Evolutionary conservation across 2,329 filamentous ascomycete genomes (phyloP), one percentile per base, ranked within the genome.

Genomic region (Fusarium decemcellulare): DNA sequence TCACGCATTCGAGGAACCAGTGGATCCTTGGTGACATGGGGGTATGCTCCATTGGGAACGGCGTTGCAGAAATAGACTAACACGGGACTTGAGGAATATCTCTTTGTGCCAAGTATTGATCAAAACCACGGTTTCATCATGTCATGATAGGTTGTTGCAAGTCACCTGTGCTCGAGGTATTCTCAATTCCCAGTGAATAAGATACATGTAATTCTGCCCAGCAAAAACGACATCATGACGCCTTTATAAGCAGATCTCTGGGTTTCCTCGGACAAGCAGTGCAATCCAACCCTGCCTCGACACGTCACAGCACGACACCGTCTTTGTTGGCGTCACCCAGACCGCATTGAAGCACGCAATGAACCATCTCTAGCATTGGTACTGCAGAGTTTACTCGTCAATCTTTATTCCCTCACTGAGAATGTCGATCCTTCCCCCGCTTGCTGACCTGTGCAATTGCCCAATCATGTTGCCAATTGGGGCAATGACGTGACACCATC

Each of bases 1-100:
- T 72, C 64, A 62, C 70, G 70, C 37, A 61, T 67, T 67, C 40
- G 27, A 39, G 52, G 61, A 55, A 39, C 43, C 34, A 27, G 59
- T 54, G 68, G 57, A 71, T 61, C 39, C 42, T 39, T 16, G 5
- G 9, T 9, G 32, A 39, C 53, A 18, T n/a, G 40, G 40, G 32
- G 27, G 12, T 34, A 10, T 6, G 27, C 16, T 30, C 16, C 6
- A 18, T 44, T 29, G n/a, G 27, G 39, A 29, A n/a, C 16, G 30
- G 46, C 23, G 1, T 10, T 47, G 40, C 23, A 39, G 14, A 4
- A 15, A 18, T 27, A 8, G 9, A 29, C 15, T 18, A 52, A 27
- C 32, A 27, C 48, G 11, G 12, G 48, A 23, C 23, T 23, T 23
- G 23, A 4, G 23, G 5, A 5, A 23, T 23, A 23, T 23, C 23